phyloP scores from a whole-genome alignment of 129 eudicot genomes.

The Saussurea involucrata region DNA sequence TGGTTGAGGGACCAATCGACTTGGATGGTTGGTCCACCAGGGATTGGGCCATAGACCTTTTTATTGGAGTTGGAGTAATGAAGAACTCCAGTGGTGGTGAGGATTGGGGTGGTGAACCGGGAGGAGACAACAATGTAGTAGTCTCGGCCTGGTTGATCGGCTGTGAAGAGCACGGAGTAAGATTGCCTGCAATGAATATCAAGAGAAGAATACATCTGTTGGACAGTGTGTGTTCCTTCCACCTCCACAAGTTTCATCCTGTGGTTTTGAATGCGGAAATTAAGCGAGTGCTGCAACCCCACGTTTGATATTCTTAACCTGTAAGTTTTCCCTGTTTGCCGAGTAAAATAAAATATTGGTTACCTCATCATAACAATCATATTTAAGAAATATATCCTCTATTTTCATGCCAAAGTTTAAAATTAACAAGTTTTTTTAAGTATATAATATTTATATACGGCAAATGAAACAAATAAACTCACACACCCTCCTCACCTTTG shows the following conservation, averaged over 20 bases:
- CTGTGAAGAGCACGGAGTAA: slow-evolving; percentile 67
- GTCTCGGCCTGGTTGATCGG: slow-evolving; percentile 66
- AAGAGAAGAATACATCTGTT: slow-evolving; percentile 75
- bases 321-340: slow-evolving; percentile 69
- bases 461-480: no score
- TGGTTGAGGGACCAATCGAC: slow-evolving; percentile 93
- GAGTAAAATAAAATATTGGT: neutral
- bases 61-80: slow-evolving; percentile 60
- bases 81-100: slow-evolving; percentile 72
- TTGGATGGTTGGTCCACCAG: slow-evolving; percentile 86
- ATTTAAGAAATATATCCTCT: neutral
- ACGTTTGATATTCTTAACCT: slow-evolving; percentile 85
- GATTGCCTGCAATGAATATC: slow-evolving; percentile 92
- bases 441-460: no score
- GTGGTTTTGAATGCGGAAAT: slow-evolving; percentile 83
- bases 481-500: no score
- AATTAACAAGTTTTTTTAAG: no score
- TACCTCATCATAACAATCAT: neutral
- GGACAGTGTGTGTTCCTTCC: slow-evolving; percentile 92
- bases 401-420: no score
- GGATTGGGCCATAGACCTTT: slow-evolving; percentile 68
- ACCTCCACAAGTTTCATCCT: slow-evolving; percentile 87
- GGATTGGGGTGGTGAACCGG: slow-evolving; percentile 54
- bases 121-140: slow-evolving; percentile 74
- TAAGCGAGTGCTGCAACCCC: slow-evolving; percentile 81